A percentile compares a stretch with the other conserved stretches of the same genome.
phyloP scores from a whole-genome alignment of 1,284 basidiomycete genomes.

The Ustilago nuda region DNA sequence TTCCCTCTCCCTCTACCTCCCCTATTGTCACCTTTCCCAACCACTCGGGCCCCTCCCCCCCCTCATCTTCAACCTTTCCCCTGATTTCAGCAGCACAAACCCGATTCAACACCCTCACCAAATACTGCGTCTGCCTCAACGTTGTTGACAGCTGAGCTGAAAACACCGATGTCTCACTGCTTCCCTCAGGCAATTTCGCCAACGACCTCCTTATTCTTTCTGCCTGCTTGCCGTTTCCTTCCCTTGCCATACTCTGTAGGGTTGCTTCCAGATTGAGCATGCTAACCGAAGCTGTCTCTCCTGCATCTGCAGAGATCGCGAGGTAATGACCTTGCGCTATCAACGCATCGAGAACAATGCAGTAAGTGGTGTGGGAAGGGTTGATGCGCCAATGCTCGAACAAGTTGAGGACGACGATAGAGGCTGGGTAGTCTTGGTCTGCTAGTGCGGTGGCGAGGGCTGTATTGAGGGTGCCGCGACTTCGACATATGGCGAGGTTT shows the following conservation, averaged over 20 bases:
- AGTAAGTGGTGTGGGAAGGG: slow-evolving; percentile 30
- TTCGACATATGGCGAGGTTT: slow-evolving; percentile 15
- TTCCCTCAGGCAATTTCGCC: background rate
- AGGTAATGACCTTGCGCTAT: slow-evolving; percentile 24
- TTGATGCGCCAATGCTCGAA: slow-evolving; percentile 39
- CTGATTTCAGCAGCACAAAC: slow-evolving; percentile 34
- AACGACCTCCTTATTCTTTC: slow-evolving; percentile 5
- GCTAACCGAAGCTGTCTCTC: slow-evolving; percentile 13
- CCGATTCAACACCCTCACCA: slow-evolving; percentile 33
- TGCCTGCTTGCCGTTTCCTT: slow-evolving; percentile 14
- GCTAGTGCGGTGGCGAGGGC: slow-evolving; percentile 33
- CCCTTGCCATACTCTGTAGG: slow-evolving; percentile 22
- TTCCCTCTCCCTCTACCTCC: background rate
- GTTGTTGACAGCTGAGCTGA: slow-evolving; percentile 12
- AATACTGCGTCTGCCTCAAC: slow-evolving; percentile 41
- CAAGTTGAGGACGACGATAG: slow-evolving; percentile 30
- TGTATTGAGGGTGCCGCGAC: slow-evolving; percentile 32
- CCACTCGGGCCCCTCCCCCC: background rate
- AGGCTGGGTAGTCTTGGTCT: slow-evolving; percentile 40
- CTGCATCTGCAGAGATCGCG: slow-evolving; percentile 5
- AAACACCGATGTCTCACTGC: background rate
- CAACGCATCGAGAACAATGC: slow-evolving; percentile 19
- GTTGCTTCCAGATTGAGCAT: slow-evolving; percentile 19
- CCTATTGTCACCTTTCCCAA: background rate
- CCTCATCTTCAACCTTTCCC: background rate